Evolutionary conservation across 768 basidiomycete genomes (phyloP), one percentile per base, ranked within the genome.

Genomic region (Boletus bicolor): DNA sequence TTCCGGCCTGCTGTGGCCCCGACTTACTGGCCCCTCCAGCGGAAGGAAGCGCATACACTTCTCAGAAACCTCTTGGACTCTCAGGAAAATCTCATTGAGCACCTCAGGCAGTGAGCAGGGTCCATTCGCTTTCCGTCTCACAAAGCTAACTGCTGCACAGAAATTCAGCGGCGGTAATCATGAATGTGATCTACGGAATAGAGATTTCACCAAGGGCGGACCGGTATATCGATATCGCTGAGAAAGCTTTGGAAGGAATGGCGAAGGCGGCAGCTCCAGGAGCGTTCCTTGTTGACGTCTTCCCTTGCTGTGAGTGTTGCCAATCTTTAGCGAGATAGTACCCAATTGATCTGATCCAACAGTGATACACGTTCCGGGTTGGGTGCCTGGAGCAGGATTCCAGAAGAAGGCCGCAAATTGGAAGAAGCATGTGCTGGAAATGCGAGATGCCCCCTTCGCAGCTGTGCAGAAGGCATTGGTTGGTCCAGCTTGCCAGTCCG

Each of bases 111-210:
- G 82, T 82, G 59, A 71, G 76, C 21, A 49, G 57, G 4, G 15
- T 28, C 9, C 21, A 21, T 46, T 34, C 7, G n/a, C 1, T 36
- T 39, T 50, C 34, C 24, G 4, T 39, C 36, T 36, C 36, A 37
- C 17, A n/a, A 42, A 5, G 52, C 56, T 53, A 26, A 54, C 42
- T 7, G 11, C n/a, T 5, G 17, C 51, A 11, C 59, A 82, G 80
- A 35, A 79, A 79, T 54, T 70, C 80, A 19, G 81, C 78, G 5
- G 77, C 79, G 44, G 73, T 77, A 5, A 81, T 82, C 49, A 82
- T 83, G 80, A 74, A 76, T 21, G 75, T 81, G 4, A 75, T 75
- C 7, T 83, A 82, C 51, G 82, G 80, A 5, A 81, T 82, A 42
- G 65, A 71, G 24, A 74, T 81, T 47, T 65, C 73, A 9, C 70